phyloP scores from a whole-genome alignment of 805 yeast species.

The Candida fluviatilis region DNA sequence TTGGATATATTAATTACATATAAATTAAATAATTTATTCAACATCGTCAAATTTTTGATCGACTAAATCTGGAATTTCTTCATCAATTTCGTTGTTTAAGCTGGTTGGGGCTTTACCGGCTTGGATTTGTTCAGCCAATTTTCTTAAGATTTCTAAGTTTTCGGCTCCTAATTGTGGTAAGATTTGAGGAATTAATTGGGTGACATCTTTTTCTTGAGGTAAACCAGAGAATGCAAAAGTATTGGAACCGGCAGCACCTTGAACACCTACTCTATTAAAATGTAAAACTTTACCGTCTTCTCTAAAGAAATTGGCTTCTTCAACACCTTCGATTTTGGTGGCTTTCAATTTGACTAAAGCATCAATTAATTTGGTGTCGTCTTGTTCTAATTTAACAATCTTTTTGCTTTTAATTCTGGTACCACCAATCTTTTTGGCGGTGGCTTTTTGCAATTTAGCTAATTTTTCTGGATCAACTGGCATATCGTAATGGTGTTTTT shows the following conservation, averaged over 20 bases:
- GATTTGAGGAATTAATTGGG: constrained; percentile 90
- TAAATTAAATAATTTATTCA: constrained; percentile 23
- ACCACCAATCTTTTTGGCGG: constrained; percentile 73
- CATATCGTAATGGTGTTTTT: constrained; percentile 38
- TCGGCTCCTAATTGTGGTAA: constrained; percentile 96
- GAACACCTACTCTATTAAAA: constrained; percentile 94
- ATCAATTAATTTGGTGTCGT: constrained; percentile 87
- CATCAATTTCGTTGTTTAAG: constrained; percentile 47
- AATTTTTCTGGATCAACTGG: constrained; percentile 91
- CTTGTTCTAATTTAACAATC: constrained; percentile 65
- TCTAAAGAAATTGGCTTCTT: constrained; percentile 96
- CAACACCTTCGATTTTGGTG: constrained; percentile 82
- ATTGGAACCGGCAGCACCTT: constrained; percentile 86
- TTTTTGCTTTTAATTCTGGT: constrained; percentile 93
- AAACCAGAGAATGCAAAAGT: constrained; percentile 93
- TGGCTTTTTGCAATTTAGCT: constrained; percentile 85
- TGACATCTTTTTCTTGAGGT: constrained; percentile 87
- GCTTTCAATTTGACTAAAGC: constrained; percentile 87
- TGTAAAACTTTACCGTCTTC: constrained; percentile 95
- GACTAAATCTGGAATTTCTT: constrained; percentile 74
- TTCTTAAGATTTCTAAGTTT: constrained; percentile 82
- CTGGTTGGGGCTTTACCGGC: constrained; percentile 48
- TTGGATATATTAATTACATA: constrained; percentile 1
- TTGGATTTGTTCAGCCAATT: constrained; percentile 87
- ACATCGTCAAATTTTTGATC: constrained; percentile 79